phyloP scores from a whole-genome alignment of 768 basidiomycete species.

The Mycena galericulata region DNA sequence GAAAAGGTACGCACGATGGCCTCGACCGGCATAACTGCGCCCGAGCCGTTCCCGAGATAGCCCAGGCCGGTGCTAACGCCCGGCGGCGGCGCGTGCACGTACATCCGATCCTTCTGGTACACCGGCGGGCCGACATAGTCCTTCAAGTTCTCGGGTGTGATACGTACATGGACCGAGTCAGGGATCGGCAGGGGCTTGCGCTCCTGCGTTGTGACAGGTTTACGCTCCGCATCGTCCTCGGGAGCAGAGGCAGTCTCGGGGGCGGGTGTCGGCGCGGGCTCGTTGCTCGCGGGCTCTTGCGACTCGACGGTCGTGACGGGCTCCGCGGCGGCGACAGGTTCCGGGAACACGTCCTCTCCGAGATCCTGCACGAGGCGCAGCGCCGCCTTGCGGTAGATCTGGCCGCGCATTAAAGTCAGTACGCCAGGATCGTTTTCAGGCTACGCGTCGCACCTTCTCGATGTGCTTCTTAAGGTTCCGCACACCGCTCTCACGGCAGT shows the following conservation, averaged over 20 bases:
- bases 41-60: conserved; percentile 95
- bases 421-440: too few species aligned
- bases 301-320: conserved; percentile 60
- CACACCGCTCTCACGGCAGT: conserved; percentile 97
- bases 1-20: conserved; percentile 72
- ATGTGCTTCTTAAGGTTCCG: conserved; percentile 98
- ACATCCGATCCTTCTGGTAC: conserved; percentile 96
- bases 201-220: conserved; percentile 79
- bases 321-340: conserved; percentile 54
- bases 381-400: conserved; percentile 98
- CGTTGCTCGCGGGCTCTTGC: conserved; percentile 59
- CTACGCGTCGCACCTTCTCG: conserved; percentile 78
- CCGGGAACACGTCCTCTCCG: conserved; percentile 88
- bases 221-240: conserved; percentile 47
- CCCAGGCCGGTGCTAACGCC: conserved; percentile 97
- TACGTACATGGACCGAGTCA: conserved; percentile 77
- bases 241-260: conserved; percentile 35
- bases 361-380: conserved; percentile 91
- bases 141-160: conserved; percentile 90
- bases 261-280: conserved; percentile 41
- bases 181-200: conserved; percentile 89
- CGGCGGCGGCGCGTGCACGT: conserved; percentile 80
- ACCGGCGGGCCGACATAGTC: conserved; percentile 97
- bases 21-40: conserved; percentile 97
- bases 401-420: background rate